A percentile compares a stretch with the other conserved stretches of the same genome.
Conservation (phyloP, 495 filamentous ascomycete genomes). For the Talaromyces wortmannii region DNA sequence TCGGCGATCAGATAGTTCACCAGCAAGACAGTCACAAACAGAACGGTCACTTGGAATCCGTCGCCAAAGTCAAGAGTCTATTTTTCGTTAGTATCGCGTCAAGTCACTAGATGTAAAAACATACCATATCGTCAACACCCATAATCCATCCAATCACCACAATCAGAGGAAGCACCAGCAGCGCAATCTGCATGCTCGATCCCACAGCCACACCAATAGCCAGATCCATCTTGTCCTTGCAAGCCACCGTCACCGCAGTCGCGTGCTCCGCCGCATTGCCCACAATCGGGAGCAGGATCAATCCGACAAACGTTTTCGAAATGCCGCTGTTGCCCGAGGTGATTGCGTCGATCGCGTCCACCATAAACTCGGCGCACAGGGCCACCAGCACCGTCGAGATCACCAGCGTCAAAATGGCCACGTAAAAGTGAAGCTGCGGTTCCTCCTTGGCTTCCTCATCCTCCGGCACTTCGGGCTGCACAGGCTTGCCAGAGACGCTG, state of each 20-base stretch:
- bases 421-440: slow-evolving; percentile 61
- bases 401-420: slow-evolving; percentile 64
- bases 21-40: slow-evolving; percentile 73
- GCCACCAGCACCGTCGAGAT: slow-evolving; percentile 74
- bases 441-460: slow-evolving; percentile 53
- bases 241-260: slow-evolving; percentile 77
- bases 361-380: slow-evolving; percentile 84
- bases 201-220: slow-evolving; percentile 81
- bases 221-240: slow-evolving; percentile 89
- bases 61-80: slow-evolving; percentile 70
- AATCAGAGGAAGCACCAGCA: slow-evolving; percentile 70
- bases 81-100: slow-evolving; percentile 14
- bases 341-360: slow-evolving; percentile 67
- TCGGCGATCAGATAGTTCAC: slow-evolving; percentile 77
- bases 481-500: slow-evolving; percentile 28
- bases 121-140: slow-evolving; percentile 43
- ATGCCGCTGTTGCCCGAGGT: slow-evolving; percentile 45
- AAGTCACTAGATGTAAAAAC: neutral
- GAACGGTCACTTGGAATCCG: slow-evolving; percentile 69
- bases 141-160: slow-evolving; percentile 80
- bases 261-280: slow-evolving; percentile 86
- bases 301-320: slow-evolving; percentile 70
- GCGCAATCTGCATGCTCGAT: slow-evolving; percentile 80
- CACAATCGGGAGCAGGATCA: slow-evolving; percentile 84
- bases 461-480: slow-evolving; percentile 33